These are phyloP conservation scores for Cladobotryum protrusum DNA, from an alignment of 2,329 filamentous ascomycete genomes.

Conservation along the genomic window DNA sequence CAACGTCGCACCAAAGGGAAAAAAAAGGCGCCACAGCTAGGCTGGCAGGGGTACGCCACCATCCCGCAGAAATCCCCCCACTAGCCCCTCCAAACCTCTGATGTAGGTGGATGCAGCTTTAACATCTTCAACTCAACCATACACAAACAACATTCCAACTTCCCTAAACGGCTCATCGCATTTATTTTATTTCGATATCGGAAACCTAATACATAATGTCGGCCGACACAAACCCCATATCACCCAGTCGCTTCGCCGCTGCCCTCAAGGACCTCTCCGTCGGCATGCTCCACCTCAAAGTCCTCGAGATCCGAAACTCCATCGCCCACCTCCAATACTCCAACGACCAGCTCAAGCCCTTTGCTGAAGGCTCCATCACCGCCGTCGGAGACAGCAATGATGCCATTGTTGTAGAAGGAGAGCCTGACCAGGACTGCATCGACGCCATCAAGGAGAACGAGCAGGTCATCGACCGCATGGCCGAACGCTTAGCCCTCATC, in stretches of 20 bases:
- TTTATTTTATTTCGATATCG: background rate
- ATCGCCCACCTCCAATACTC: conserved; percentile 68
- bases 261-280: conserved; percentile 63
- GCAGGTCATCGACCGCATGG: conserved; percentile 60
- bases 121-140: too few species aligned
- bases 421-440: conserved; percentile 61
- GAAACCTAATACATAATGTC: conserved; percentile 39
- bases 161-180: too few species aligned
- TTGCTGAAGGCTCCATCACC: conserved; percentile 45
- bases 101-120: too few species aligned
- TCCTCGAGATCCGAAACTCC: conserved; percentile 68
- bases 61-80: background rate
- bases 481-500: conserved; percentile 57
- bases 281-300: conserved; percentile 64
- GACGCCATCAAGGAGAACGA: conserved; percentile 71
- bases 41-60: conserved; percentile 9
- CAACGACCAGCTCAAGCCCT: conserved; percentile 66
- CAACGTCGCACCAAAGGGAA: too few species aligned
- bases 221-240: conserved; percentile 55
- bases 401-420: background rate
- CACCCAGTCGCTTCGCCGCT: conserved; percentile 55
- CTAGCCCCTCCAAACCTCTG: conserved; percentile 8
- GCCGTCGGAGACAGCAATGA: conserved; percentile 18
- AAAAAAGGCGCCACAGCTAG: conserved; percentile 9
- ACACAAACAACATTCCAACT: too few species aligned